Evolutionary conservation across 192 early-diverging fungal species (phyloP), one percentile per base, ranked within the genome.

Genomic region (Chytriomyces sp.): DNA sequence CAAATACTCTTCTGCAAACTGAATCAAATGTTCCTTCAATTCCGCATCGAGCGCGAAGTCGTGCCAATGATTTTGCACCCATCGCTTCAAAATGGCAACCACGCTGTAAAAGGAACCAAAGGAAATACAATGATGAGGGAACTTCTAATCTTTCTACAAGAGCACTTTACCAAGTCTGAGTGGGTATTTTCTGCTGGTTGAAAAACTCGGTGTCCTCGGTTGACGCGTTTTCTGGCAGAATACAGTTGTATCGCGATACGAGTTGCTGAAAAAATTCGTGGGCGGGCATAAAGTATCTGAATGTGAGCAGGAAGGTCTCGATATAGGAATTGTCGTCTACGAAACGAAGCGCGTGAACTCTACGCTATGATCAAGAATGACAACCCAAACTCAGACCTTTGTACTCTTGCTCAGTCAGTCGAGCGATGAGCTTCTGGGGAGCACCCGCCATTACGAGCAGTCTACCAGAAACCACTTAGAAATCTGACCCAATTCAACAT

Each of bases 11-110:
- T 73, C 39, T 32, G 82, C 58, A 55, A 88, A 85, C 31, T 76
- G 70, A 25, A 76, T 73, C 25, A 88, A 63, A 7, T 82, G 77
- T 12, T 68, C 59, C 57, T 78, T 74, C 32, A 88, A 40, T 36
- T 75, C 61, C 37, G 72, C 72, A 71, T 77, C 75, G 2, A 84
- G 73, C 5, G 79, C 83, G 72, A 87, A 88, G 66, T 88, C 87
- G 56, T 84, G 83, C 81, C 85, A 88, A 59, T 86, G 82, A 38
- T 82, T 58, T 36, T 82, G 62, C 17, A 80, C 80, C 87, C 87
- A 88, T 67, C 75, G 75, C 30, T 75, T 76, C 30, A 85, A 57
- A 6, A 75, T 61, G 5, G 49, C 39, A 4, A 88, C 40, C n/a
- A 87, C 85, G 44, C 86, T 85, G 49, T 6, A 4, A 17, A 5